Conservation (phyloP, 768 basidiomycete genomes). For the Lanmaoa pseudosensibilis region DNA sequence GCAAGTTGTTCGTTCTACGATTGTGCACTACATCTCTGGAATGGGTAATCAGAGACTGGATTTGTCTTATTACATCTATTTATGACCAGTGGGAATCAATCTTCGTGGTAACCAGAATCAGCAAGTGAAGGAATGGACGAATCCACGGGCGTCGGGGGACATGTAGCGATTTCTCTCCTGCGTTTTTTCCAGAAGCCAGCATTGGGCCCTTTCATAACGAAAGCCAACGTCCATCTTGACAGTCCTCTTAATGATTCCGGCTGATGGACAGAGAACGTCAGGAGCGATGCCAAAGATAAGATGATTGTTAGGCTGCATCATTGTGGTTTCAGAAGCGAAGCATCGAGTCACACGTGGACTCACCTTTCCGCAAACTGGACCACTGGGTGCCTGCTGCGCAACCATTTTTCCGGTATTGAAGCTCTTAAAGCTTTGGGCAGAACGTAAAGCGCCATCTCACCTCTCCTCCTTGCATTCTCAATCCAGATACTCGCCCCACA, state of each 20-base stretch:
- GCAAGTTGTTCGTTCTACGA: constrained; percentile 98
- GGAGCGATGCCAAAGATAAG: constrained; percentile 61
- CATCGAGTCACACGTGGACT: constrained; percentile 12
- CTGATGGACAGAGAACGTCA: constrained; percentile 61
- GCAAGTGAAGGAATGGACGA: neutral
- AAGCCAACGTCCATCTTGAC: constrained; percentile 69
- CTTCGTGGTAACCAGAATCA: neutral
- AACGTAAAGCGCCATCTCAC: constrained; percentile 81
- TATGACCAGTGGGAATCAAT: neutral
- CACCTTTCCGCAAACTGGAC: constrained; percentile 56
- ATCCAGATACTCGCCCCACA: constrained; percentile 81
- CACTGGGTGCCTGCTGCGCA: constrained; percentile 43
- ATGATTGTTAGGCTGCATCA: constrained; percentile 53
- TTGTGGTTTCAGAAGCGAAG: constrained; percentile 11
- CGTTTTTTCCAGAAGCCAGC: constrained; percentile 51
- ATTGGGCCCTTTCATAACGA: constrained; percentile 61
- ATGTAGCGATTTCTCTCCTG: constrained; percentile 16
- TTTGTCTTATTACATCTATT: neutral
- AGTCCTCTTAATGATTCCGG: constrained; percentile 70
- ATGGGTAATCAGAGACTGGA: constrained; percentile 42
- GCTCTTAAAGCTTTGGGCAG: constrained; percentile 68
- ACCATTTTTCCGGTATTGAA: constrained; percentile 55
- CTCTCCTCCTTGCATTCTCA: constrained; percentile 67
- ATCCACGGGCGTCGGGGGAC: constrained; percentile 9
- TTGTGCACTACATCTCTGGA: constrained; percentile 79